A percentile compares a stretch with the other conserved stretches of the same genome.
These are phyloP conservation scores for Metschnikowia lochheadii DNA, from an alignment of 805 yeast species.

Conservation along the genomic window DNA sequence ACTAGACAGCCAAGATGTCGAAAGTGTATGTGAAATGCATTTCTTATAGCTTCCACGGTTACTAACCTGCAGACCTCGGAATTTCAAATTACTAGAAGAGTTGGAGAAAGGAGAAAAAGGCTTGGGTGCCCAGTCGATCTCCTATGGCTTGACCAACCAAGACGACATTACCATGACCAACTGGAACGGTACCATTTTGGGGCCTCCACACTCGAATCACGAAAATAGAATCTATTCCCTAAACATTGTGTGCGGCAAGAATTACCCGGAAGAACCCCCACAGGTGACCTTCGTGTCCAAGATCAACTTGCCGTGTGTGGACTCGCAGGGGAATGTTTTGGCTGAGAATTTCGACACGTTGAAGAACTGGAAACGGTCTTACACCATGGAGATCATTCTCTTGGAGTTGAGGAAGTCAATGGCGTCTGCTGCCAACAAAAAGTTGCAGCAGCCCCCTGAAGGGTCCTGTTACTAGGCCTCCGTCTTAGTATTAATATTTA, in stretches of 20 bases:
- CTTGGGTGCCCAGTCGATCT: conserved; percentile 92
- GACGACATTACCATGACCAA: conserved; percentile 90
- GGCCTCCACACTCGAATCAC: conserved; percentile 88
- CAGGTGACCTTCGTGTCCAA: conserved; percentile 72
- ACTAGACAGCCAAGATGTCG: conserved; percentile 30
- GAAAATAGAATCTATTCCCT: conserved; percentile 91
- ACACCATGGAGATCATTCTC: conserved; percentile 88
- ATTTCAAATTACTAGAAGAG: conserved; percentile 91
- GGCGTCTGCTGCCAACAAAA: conserved; percentile 80
- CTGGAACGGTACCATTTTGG: conserved; percentile 98
- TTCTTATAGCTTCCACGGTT: background rate
- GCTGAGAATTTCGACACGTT: conserved; percentile 56
- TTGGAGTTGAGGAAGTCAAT: conserved; percentile 80
- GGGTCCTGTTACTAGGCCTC: conserved; percentile 55
- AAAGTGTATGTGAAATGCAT: conserved; percentile 38
- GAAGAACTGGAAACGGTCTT: conserved; percentile 82
- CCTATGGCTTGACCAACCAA: conserved; percentile 86
- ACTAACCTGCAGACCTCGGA: conserved; percentile 65
- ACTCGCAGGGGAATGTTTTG: conserved; percentile 51
- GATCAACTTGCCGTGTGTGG: conserved; percentile 91
- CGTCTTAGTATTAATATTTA: background rate
- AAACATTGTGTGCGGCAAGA: conserved; percentile 72
- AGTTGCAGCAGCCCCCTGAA: conserved; percentile 87
- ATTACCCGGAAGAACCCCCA: conserved; percentile 90
- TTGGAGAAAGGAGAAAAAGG: conserved; percentile 98